Base-by-base conservation (phyloP, 2,329 filamentous ascomycete species). In the Ophiostoma perfectum region DNA sequence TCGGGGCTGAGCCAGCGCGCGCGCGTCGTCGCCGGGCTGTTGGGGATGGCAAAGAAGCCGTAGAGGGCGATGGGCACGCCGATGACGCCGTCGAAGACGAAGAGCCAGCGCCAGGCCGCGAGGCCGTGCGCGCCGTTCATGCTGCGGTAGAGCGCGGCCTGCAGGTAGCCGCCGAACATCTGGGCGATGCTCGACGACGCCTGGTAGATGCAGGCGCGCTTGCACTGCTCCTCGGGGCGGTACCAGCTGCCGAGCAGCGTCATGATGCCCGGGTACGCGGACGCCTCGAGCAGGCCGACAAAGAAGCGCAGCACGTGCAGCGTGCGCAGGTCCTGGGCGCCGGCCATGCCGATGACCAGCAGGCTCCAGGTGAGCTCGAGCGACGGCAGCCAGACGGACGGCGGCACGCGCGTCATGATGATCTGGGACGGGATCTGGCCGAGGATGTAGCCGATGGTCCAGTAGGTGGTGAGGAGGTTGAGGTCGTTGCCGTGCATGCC, bases 401-500 rank as follows among this genome's bases (percentile, higher is more conserved):
- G 49, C 49, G 49, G 49, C 49, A 55, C 49, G 49, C 49, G 49
- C n/a, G 70, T 68, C 49, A 55, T 55, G 49, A 55, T 27, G 18
- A 55, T 27, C 49, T 55, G 49, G n/a, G 49, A 77, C 1, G 79
- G 77, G 55, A 77, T 75, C 49, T 80, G 76, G 0, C 78, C 78
- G 75, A 88, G 78, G 0, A 86, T 82, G 71, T 89, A 89, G 8
- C 86, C 86, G 0, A 85, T 80, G 0, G 84, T 88, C 79, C 86
- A 89, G 47, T 80, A 81, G 0, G 84, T 82, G 65, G 75, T 76
- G 68, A 80, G 75, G 70, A 85, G 82, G 68, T 87, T 86, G 41
- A 70, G 45, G 39, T 87, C 77, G 70, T 86, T 86, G 1, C 80
- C 79, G 64, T 82, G 80, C 27, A 87, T 75, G 2, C 76, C 73